Evolutionary conservation across 208 protist genomes (phyloP).

Genomic region (Trypanosoma scelopori): DNA sequence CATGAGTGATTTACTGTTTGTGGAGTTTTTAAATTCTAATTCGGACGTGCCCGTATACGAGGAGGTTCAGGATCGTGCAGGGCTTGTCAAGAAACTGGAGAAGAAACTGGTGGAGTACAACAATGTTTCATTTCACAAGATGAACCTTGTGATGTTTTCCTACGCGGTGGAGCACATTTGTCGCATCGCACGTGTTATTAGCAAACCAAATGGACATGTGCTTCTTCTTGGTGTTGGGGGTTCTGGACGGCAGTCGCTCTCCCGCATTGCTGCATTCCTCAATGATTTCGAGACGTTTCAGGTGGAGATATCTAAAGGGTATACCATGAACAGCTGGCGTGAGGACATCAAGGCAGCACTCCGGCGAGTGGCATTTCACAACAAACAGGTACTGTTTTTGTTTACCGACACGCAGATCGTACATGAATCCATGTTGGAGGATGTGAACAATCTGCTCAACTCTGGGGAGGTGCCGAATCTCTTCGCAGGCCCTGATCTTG

Average conservation of each 20-base stretch:
- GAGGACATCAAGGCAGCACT: conserved; percentile 96
- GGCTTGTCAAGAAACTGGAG: conserved; percentile 84
- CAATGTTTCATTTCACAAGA: conserved; percentile 71
- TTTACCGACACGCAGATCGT: conserved; percentile 98
- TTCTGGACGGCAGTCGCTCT: conserved; percentile 96
- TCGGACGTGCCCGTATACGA: conserved; percentile 82
- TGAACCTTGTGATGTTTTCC: conserved; percentile 97
- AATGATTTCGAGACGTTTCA: conserved; percentile 95
- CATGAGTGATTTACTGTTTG: conserved; percentile 85
- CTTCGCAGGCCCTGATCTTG: conserved; percentile 93
- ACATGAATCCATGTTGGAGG: conserved; percentile 97
- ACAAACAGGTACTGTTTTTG: conserved; percentile 97
- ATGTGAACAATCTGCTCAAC: conserved; percentile 99
- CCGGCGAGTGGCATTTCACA: conserved; percentile 90
- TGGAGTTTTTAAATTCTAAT: conserved; percentile 90
- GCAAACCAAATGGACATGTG: conserved; percentile 96
- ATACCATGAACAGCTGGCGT: conserved; percentile 95
- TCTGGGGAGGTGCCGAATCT: conserved; percentile 98
- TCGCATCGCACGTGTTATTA: conserved; percentile 94
- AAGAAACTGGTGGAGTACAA: conserved; percentile 95
- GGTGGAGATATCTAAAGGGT: conserved; percentile 96
- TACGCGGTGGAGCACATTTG: conserved; percentile 97
- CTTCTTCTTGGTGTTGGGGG: conserved; percentile 98
- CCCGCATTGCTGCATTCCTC: conserved; percentile 94
- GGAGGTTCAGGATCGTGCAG: conserved; percentile 85